Percentiles rank a stretch among this genome's conserved stretches.
Conservation (phyloP, 2,329 filamentous ascomycete species). For the Amesomyces nigricolor region DNA sequence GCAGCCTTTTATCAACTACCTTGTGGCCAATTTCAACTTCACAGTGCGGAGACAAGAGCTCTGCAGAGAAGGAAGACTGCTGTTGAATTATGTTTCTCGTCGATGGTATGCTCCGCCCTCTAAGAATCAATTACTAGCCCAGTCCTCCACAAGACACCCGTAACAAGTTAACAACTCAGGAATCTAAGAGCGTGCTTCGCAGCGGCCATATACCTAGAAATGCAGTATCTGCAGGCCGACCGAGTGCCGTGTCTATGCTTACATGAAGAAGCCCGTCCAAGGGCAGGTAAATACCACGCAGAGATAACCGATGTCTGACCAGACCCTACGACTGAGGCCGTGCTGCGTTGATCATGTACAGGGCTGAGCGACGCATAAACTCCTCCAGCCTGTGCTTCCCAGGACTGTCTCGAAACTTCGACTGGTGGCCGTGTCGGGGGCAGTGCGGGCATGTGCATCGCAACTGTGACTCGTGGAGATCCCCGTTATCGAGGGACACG, state of each 20-base stretch:
- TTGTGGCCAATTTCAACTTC: too few relatives aligned
- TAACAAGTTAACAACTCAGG: background rate
- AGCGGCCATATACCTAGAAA: constrained; percentile 10
- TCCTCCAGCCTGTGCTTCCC: constrained; percentile 14
- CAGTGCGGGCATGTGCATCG: constrained; percentile 13
- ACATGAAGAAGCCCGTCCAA: background rate
- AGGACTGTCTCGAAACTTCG: constrained; percentile 2
- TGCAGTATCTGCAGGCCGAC: constrained; percentile 5
- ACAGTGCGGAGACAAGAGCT: background rate
- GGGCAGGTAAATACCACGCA: constrained; percentile 5
- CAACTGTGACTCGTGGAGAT: background rate
- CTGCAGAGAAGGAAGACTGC: background rate
- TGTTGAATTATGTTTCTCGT: constrained; percentile 6
- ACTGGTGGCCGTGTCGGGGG: background rate
- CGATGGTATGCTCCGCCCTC: background rate
- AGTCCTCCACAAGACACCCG: background rate
- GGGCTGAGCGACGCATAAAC: constrained; percentile 20
- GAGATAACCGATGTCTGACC: background rate
- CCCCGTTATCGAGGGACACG: background rate
- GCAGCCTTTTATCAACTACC: too few relatives aligned
- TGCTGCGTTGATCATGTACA: constrained; percentile 16
- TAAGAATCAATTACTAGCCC: background rate
- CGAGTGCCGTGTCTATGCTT: background rate
- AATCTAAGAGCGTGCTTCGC: constrained; percentile 5
- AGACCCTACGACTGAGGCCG: background rate